A percentile compares a stretch with the other conserved stretches of the same genome.
phyloP scores from a whole-genome alignment of 805 yeast species.

The Ogataea minuta region DNA sequence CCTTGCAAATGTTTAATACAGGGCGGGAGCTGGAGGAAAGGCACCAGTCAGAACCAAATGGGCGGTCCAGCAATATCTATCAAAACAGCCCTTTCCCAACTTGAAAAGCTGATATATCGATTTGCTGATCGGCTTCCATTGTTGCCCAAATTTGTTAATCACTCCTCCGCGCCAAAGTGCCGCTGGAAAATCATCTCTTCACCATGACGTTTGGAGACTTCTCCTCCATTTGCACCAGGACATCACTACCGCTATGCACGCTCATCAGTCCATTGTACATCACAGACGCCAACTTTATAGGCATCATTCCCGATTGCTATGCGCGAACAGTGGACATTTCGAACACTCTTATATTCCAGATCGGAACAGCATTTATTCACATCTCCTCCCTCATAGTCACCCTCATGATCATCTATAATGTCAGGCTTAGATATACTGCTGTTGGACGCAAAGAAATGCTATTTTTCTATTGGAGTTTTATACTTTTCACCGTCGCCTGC shows the following conservation, averaged over 20 bases:
- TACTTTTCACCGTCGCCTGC: slow-evolving; percentile 59
- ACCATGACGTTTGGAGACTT: slow-evolving; percentile 69
- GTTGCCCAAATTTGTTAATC: slow-evolving; percentile 2
- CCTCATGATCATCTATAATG: slow-evolving; percentile 69
- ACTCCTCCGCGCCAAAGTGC: background rate
- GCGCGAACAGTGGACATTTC: slow-evolving; percentile 85
- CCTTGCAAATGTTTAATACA: background rate
- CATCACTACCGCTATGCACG: slow-evolving; percentile 79
- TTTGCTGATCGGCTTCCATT: too few species aligned
- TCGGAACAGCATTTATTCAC: slow-evolving; percentile 85
- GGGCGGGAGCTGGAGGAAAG: too few species aligned
- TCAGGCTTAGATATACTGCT: slow-evolving; percentile 86
- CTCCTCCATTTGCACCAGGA: slow-evolving; percentile 55
- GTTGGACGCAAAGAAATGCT: slow-evolving; percentile 89
- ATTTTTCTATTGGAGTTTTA: slow-evolving; percentile 60
- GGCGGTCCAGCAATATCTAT: too few species aligned
- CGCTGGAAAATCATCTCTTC: background rate
- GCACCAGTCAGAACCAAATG: too few species aligned
- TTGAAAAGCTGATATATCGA: too few species aligned
- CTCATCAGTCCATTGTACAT: slow-evolving; percentile 53
- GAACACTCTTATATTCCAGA: slow-evolving; percentile 85
- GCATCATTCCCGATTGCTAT: slow-evolving; percentile 76
- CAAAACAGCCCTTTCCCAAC: too few species aligned
- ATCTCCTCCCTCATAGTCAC: slow-evolving; percentile 67
- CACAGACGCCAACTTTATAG: slow-evolving; percentile 41